These are phyloP conservation scores for Artemisia argyi DNA, from an alignment of 129 eudicot genomes.

Conservation along the genomic window DNA sequence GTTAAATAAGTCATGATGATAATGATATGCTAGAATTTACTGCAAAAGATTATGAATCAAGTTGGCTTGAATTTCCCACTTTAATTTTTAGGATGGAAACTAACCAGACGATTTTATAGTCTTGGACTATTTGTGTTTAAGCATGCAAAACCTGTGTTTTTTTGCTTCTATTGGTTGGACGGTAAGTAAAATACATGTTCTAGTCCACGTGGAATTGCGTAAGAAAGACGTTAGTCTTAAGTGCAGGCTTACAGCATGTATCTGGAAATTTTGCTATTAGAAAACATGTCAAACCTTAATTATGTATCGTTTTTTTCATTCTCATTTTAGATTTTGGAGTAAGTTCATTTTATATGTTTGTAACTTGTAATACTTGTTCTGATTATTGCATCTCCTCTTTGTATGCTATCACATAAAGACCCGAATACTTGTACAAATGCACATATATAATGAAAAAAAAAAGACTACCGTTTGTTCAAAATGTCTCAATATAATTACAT, in stretches of 20 bases:
- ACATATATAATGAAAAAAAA: no score
- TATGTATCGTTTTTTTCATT: background rate
- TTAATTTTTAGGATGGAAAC: background rate
- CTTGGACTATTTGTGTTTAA: slow-evolving; percentile 21
- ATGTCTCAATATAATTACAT: no score
- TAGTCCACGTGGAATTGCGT: slow-evolving; percentile 9
- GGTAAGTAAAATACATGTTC: slow-evolving; percentile 14
- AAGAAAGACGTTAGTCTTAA: slow-evolving; percentile 19
- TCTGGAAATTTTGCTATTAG: slow-evolving; percentile 7
- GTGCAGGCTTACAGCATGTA: slow-evolving; percentile 5
- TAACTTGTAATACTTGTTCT: background rate
- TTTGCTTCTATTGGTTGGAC: slow-evolving; percentile 18
- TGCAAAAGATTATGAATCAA: slow-evolving; percentile 15
- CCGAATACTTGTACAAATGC: background rate
- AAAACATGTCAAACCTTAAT: background rate
- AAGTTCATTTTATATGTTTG: slow-evolving; percentile 3
- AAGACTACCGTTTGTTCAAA: no score
- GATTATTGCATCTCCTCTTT: background rate
- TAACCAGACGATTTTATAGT: background rate
- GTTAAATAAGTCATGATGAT: slow-evolving; percentile 32
- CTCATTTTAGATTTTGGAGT: background rate
- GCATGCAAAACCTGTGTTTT: slow-evolving; percentile 19
- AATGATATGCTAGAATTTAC: slow-evolving; percentile 20
- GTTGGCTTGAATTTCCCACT: slow-evolving; percentile 18
- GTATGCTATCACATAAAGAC: background rate